Conservation (phyloP, 2,329 filamentous ascomycete genomes). For the Xylariales sp. region DNA sequence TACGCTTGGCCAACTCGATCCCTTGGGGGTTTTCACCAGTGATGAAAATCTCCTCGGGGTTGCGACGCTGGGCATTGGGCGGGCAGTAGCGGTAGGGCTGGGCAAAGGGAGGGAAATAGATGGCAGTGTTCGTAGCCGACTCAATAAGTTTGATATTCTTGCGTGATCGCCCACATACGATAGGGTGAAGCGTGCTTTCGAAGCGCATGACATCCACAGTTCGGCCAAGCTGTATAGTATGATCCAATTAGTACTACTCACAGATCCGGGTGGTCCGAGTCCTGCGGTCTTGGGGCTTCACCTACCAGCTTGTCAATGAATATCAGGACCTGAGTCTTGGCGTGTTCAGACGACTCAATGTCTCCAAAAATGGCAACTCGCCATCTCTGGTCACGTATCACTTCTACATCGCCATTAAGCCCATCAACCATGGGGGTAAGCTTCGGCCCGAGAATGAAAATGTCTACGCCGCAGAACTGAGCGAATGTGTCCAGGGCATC, state of each 20-base stretch:
- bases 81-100: conserved; percentile 88
- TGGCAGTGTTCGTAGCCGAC: conserved; percentile 89
- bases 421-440: conserved; percentile 72
- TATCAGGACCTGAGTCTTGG: conserved; percentile 91
- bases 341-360: conserved; percentile 91
- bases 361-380: conserved; percentile 94
- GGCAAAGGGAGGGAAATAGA: conserved; percentile 96
- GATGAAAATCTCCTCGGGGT: conserved; percentile 89
- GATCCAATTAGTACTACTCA: conserved; percentile 9
- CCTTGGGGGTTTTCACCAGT: conserved; percentile 83
- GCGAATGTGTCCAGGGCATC: conserved; percentile 85
- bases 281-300: no score
- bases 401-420: conserved; percentile 72
- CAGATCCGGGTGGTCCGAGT: no score
- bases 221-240: conserved; percentile 21
- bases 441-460: conserved; percentile 91
- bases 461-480: conserved; percentile 86
- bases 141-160: conserved; percentile 99
- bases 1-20: conserved; percentile 85
- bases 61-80: conserved; percentile 72
- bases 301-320: conserved; percentile 92
- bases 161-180: conserved; percentile 87
- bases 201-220: conserved; percentile 23
- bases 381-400: conserved; percentile 85
- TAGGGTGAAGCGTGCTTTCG: conserved; percentile 67